These are phyloP conservation scores for Pulicaria dysenterica DNA, from an alignment of 129 eudicot genomes.

Conservation along the genomic window DNA sequence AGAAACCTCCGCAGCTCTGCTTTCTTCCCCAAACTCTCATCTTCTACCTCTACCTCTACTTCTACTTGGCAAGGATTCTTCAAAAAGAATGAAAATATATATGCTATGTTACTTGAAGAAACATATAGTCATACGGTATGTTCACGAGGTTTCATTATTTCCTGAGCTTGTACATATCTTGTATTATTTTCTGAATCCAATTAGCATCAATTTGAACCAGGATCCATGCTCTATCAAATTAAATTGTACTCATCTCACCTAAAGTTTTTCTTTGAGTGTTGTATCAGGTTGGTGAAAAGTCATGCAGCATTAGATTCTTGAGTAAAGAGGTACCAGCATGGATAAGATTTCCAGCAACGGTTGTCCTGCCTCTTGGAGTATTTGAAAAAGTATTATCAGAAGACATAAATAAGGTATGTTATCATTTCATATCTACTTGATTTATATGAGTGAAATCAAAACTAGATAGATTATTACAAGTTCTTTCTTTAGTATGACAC, in stretches of 20 bases:
- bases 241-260: neutral
- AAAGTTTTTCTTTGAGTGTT: constrained; percentile 15
- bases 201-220: neutral
- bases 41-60: constrained; percentile 43
- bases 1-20: constrained; percentile 38
- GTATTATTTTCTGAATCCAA: neutral
- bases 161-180: neutral
- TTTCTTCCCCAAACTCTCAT: constrained; percentile 35
- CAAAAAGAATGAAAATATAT: constrained; percentile 38
- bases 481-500: neutral
- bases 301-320: constrained; percentile 50
- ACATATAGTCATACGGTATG: constrained; percentile 46
- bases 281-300: constrained; percentile 54
- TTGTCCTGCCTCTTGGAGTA: constrained; percentile 52
- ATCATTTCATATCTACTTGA: neutral
- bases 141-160: constrained; percentile 8
- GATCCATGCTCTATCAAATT: neutral
- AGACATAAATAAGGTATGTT: constrained; percentile 51
- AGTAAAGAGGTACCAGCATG: constrained; percentile 43
- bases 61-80: constrained; percentile 35
- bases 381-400: constrained; percentile 48
- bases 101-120: constrained; percentile 50
- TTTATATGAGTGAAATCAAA: constrained; percentile 3
- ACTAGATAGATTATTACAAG: neutral
- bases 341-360: constrained; percentile 49